Conservation (phyloP, 306 rosid genomes). For the Dryas octopetala region DNA sequence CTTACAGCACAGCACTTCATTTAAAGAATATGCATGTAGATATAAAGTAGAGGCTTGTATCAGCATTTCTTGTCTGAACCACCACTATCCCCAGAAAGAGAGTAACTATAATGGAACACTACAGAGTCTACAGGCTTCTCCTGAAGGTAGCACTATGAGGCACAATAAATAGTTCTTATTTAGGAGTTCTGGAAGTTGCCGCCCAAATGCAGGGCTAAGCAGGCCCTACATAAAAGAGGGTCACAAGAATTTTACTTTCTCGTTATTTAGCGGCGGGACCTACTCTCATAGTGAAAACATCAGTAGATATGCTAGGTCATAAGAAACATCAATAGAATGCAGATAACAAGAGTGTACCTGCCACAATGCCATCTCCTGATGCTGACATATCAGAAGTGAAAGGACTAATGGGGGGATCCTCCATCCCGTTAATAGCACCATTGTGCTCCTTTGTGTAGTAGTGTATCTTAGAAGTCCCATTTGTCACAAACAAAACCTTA, state of each 20-base stretch:
- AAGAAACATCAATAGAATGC: not conserved
- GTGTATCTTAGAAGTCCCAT: constrained; percentile 94
- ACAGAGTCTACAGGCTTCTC: constrained; percentile 3
- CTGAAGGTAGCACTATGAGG: constrained; percentile 14
- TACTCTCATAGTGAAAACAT: not conserved
- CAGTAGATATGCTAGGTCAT: not conserved
- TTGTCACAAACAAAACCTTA: constrained; percentile 88
- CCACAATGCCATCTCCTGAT: constrained; percentile 90
- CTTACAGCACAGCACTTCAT: constrained; percentile 1
- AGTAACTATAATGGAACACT: not conserved
- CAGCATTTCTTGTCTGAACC: constrained; percentile 15
- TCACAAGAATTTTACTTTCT: not conserved
- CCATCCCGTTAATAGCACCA: constrained; percentile 84
- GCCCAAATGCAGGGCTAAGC: constrained; percentile 11
- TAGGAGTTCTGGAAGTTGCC: not conserved
- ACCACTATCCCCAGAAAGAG: not conserved
- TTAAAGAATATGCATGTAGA: constrained; percentile 1
- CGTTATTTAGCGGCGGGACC: not conserved
- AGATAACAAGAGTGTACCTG: constrained; percentile 53
- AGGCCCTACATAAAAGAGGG: not conserved
- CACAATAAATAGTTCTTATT: constrained; percentile 15
- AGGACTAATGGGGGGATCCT: constrained; percentile 82
- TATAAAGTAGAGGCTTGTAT: constrained; percentile 4
- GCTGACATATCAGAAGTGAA: constrained; percentile 86
- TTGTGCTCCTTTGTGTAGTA: constrained; percentile 73